Percentiles rank a stretch among this genome's conserved stretches.
Evolutionary conservation across 306 rosid genomes (phyloP).

Genomic region (Acacia melanoxylon): DNA sequence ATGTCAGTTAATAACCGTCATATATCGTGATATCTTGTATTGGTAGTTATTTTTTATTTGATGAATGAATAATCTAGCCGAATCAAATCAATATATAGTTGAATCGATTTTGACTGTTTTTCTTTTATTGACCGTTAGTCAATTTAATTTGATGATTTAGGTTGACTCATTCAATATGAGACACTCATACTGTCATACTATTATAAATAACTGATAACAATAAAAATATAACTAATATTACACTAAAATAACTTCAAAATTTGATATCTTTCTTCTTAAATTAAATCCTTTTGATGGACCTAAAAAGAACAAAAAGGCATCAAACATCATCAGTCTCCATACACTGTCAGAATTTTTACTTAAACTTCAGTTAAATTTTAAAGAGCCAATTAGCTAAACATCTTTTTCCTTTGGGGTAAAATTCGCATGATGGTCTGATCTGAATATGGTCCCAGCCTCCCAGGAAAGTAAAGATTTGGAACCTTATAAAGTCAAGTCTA

Average conservation of each 20-base stretch:
- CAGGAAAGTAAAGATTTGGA: conserved; percentile 10
- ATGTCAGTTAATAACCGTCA: too few species aligned
- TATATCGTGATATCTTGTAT: too few species aligned
- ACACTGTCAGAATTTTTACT: neutral
- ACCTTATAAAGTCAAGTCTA: conserved; percentile 30
- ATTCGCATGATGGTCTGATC: neutral
- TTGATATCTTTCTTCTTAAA: too few species aligned
- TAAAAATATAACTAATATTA: too few species aligned
- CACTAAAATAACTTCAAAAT: neutral
- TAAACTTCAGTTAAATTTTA: neutral
- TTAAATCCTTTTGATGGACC: neutral
- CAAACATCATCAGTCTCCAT: neutral
- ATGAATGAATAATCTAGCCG: too few species aligned
- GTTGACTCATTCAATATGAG: neutral
- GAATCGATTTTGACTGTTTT: too few species aligned
- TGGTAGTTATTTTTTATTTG: too few species aligned
- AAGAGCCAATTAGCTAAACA: neutral
- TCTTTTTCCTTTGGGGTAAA: neutral
- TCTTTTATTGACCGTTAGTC: neutral
- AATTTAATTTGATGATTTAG: neutral
- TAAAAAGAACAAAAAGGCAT: neutral
- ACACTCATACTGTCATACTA: neutral
- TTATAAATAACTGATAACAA: neutral
- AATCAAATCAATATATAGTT: too few species aligned
- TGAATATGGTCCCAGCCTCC: neutral